Conservation (phyloP, 345 rosid species). For the Dipteronia sinensis region DNA sequence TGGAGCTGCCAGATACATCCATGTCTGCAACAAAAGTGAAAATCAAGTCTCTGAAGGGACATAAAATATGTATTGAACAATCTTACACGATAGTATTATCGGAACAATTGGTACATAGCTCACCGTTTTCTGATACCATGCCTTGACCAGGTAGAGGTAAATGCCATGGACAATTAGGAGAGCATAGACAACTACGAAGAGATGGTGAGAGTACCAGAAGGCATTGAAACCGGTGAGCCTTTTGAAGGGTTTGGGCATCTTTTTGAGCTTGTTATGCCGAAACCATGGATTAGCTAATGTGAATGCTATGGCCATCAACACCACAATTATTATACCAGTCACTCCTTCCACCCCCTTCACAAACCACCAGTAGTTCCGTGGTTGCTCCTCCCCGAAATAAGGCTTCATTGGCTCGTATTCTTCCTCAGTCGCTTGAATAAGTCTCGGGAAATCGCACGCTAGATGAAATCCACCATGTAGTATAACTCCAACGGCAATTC, state of each 20-base stretch:
- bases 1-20: constrained; percentile 91
- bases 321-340: constrained; percentile 76
- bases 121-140: constrained; percentile 82
- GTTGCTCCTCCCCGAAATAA: constrained; percentile 64
- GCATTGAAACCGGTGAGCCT: constrained; percentile 89
- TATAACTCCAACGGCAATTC: constrained; percentile 57
- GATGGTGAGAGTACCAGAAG: constrained; percentile 91
- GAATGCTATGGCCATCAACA: constrained; percentile 78
- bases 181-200: constrained; percentile 72
- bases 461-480: constrained; percentile 72
- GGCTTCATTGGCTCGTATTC: constrained; percentile 57
- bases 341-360: constrained; percentile 75
- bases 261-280: constrained; percentile 63
- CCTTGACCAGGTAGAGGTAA: constrained; percentile 66
- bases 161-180: constrained; percentile 82
- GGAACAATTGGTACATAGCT: not conserved
- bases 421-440: constrained; percentile 58
- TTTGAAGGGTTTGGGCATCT: constrained; percentile 62
- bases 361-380: constrained; percentile 73
- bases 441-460: constrained; percentile 77
- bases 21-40: constrained; percentile 49
- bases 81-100: no score
- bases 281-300: constrained; percentile 90
- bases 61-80: no score
- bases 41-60: not conserved